Percentiles rank a stretch among this genome's conserved stretches.
Evolutionary conservation across 129 eudicot genomes (phyloP).

Genomic region (Escallonia rubra): DNA sequence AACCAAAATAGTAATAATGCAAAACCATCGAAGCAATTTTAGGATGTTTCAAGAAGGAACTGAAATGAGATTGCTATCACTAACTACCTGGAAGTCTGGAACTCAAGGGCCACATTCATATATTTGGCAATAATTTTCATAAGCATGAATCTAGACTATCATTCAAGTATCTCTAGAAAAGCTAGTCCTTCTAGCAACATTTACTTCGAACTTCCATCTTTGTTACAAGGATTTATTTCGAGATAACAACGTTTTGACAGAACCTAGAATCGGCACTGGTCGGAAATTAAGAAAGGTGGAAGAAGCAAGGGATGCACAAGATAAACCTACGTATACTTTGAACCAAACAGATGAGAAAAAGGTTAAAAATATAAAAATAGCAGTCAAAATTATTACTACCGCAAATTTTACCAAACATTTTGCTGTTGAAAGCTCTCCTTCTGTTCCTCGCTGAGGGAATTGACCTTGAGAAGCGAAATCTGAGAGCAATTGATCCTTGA

Average conservation of each 20-base stretch:
- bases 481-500: slow-evolving; percentile 62
- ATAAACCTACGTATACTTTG: slow-evolving; percentile 44
- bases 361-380: slow-evolving; percentile 40
- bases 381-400: slow-evolving; percentile 47
- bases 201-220: not conserved
- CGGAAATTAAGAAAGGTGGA: slow-evolving; percentile 42
- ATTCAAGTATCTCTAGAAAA: slow-evolving; percentile 3
- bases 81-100: too few species aligned
- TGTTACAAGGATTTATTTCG: slow-evolving; percentile 21
- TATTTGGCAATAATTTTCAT: not conserved
- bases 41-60: too few species aligned
- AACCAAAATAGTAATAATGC: too few species aligned
- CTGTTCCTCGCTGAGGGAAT: slow-evolving; percentile 54
- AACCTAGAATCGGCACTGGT: slow-evolving; percentile 40
- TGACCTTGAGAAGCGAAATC: slow-evolving; percentile 60
- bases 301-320: slow-evolving; percentile 52
- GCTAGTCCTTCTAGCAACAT: not conserved
- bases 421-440: slow-evolving; percentile 51
- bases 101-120: not conserved
- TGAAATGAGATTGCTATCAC: too few species aligned
- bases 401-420: slow-evolving; percentile 47
- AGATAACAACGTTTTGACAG: slow-evolving; percentile 21
- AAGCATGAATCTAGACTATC: not conserved
- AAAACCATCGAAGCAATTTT: too few species aligned
- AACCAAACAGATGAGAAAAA: slow-evolving; percentile 62